Percentiles rank a stretch among this genome's conserved stretches.
Conservation (phyloP, 768 basidiomycete species). For the Hemileccinum rubropunctum region DNA sequence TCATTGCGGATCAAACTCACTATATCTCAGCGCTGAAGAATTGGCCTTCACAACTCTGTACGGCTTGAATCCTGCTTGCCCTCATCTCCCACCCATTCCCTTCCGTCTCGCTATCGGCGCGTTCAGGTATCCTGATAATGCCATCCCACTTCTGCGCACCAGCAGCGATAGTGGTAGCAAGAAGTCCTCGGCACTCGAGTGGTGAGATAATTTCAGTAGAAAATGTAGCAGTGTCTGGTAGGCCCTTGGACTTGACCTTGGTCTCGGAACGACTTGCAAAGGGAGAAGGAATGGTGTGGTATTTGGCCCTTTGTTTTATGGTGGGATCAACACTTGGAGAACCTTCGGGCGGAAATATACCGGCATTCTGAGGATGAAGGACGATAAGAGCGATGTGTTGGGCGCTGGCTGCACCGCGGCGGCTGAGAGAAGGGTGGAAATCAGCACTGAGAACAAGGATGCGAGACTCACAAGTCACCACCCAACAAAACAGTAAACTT, state of each 20-base stretch:
- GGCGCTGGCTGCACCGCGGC: constrained; percentile 38
- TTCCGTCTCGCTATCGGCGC: constrained; percentile 8
- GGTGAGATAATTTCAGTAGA: constrained; percentile 40
- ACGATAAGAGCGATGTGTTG: constrained; percentile 13
- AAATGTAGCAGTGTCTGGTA: constrained; percentile 23
- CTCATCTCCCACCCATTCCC: constrained; percentile 29
- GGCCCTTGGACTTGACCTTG: constrained; percentile 5
- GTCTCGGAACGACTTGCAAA: constrained; percentile 12
- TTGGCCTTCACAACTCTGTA: constrained; percentile 31
- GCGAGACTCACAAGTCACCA: constrained; percentile 56
- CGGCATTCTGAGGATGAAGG: constrained; percentile 14
- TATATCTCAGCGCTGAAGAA: constrained; percentile 40
- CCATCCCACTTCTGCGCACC: constrained; percentile 49
- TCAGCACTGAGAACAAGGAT: background rate
- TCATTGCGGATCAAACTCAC: constrained; percentile 5
- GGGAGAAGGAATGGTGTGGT: constrained; percentile 12
- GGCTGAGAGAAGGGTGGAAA: constrained; percentile 30
- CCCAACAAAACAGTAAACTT: constrained; percentile 50
- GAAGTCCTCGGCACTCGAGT: constrained; percentile 44
- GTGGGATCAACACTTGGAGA: constrained; percentile 16
- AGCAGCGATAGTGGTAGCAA: constrained; percentile 35
- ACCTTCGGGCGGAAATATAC: constrained; percentile 15
- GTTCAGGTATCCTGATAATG: constrained; percentile 46
- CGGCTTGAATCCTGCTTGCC: constrained; percentile 21
- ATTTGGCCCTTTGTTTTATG: constrained; percentile 7